phyloP scores from a whole-genome alignment of 1,284 basidiomycete species.

The Ganoderma sinense region DNA sequence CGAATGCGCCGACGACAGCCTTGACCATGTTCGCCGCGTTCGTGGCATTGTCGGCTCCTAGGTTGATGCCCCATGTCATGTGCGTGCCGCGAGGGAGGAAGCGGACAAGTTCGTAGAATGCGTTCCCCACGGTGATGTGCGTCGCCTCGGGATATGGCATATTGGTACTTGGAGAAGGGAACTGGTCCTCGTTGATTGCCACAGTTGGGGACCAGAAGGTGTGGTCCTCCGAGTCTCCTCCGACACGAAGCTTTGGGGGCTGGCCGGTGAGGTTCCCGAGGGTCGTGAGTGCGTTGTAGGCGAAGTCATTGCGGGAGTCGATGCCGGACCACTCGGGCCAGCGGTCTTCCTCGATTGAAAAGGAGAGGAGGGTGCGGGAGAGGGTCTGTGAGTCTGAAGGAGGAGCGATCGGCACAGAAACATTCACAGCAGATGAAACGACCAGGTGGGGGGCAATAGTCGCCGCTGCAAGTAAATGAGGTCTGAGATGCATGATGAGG shows the following conservation, averaged over 20 bases:
- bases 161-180: conserved; percentile 53
- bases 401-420: conserved; percentile 31
- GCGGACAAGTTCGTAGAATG: conserved; percentile 60
- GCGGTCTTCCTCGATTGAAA: conserved; percentile 73
- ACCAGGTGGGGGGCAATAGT: conserved; percentile 4
- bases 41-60: conserved; percentile 64
- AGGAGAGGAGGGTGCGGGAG: conserved; percentile 53
- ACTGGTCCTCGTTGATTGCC: conserved; percentile 51
- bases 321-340: conserved; percentile 71
- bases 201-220: conserved; percentile 42
- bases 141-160: conserved; percentile 70
- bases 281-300: conserved; percentile 64
- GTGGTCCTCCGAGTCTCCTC: conserved; percentile 69
- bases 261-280: conserved; percentile 57
- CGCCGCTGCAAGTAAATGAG: neutral
- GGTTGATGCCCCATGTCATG: conserved; percentile 74
- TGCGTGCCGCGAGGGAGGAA: conserved; percentile 63
- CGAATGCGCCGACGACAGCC: conserved; percentile 62
- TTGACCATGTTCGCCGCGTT: conserved; percentile 64
- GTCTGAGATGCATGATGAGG: too few relatives aligned
- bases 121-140: conserved; percentile 61
- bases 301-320: conserved; percentile 57
- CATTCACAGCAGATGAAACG: conserved; percentile 25
- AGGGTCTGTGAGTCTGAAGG: conserved; percentile 35
- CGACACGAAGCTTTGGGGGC: conserved; percentile 65